Conservation (phyloP, 768 basidiomycete species). For the Tricholoma terreum region DNA sequence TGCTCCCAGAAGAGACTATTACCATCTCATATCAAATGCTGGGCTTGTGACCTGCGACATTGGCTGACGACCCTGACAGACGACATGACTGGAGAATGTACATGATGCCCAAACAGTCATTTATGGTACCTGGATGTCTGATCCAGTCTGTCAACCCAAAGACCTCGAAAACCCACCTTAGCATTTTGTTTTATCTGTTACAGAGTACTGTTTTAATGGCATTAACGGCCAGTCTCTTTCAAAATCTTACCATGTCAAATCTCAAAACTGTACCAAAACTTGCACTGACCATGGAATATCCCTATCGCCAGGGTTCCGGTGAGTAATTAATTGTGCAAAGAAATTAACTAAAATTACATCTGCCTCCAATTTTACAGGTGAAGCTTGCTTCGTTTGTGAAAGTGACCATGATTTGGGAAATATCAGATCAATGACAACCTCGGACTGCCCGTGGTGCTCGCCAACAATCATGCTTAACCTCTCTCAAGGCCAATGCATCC, state of each 20-base stretch:
- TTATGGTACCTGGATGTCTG: constrained; percentile 6
- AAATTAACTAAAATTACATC: constrained; percentile 1
- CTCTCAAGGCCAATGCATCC: neutral
- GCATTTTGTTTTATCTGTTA: constrained; percentile 20
- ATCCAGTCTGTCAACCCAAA: constrained; percentile 25
- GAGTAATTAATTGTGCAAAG: constrained; percentile 5
- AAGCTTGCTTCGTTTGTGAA: constrained; percentile 21
- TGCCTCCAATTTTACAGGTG: constrained; percentile 6
- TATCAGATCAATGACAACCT: neutral
- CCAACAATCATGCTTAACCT: neutral
- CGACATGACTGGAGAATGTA: neutral
- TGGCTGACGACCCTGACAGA: neutral
- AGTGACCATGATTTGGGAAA: constrained; percentile 7
- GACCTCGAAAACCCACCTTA: constrained; percentile 5
- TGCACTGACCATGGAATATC: constrained; percentile 9
- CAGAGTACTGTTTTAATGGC: constrained; percentile 19
- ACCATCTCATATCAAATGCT: constrained; percentile 2
- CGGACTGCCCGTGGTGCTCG: constrained; percentile 6
- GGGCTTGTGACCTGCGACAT: neutral
- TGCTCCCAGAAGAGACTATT: too few species aligned
- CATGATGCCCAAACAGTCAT: neutral
- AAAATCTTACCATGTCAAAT: too few species aligned
- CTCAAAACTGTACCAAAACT: constrained; percentile 19
- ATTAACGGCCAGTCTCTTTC: too few species aligned
- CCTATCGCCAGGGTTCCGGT: constrained; percentile 19